phyloP scores from a whole-genome alignment of 257 asterid genomes.

The Pogostemon cablin region DNA sequence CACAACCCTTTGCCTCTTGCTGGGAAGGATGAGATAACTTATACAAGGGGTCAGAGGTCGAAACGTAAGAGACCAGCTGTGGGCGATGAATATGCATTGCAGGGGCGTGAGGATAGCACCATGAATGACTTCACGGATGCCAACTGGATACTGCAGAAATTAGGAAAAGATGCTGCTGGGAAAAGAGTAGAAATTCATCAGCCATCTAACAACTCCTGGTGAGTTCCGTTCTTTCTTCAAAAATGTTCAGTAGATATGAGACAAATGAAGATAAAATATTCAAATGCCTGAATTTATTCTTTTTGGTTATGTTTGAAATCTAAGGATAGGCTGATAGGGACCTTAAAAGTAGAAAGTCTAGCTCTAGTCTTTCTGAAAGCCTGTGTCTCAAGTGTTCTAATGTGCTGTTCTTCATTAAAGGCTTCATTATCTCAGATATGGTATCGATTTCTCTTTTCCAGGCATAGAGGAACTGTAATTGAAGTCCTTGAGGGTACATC shows the following conservation, averaged over 20 bases:
- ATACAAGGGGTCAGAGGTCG: slow-evolving; percentile 86
- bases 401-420: background rate
- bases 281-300: background rate
- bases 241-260: background rate
- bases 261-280: background rate
- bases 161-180: slow-evolving; percentile 96
- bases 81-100: slow-evolving; percentile 58
- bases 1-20: slow-evolving; percentile 45
- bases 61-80: slow-evolving; percentile 73
- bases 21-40: slow-evolving; percentile 65
- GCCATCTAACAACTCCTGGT: slow-evolving; percentile 81
- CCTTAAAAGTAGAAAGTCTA: background rate
- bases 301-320: slow-evolving; percentile 2
- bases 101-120: slow-evolving; percentile 49
- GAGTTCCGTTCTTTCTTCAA: slow-evolving; percentile 29
- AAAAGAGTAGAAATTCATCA: slow-evolving; percentile 96
- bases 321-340: background rate
- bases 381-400: background rate
- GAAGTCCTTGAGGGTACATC: slow-evolving; percentile 63
- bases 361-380: background rate
- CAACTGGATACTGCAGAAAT: slow-evolving; percentile 88
- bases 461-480: slow-evolving; percentile 47
- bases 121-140: slow-evolving; percentile 84
- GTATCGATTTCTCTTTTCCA: slow-evolving; percentile 21
- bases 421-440: background rate